A percentile compares a stretch with the other conserved stretches of the same genome.
Evolutionary conservation across 2,329 filamentous ascomycete species (phyloP).

Genomic region (Catunica adiposa): DNA sequence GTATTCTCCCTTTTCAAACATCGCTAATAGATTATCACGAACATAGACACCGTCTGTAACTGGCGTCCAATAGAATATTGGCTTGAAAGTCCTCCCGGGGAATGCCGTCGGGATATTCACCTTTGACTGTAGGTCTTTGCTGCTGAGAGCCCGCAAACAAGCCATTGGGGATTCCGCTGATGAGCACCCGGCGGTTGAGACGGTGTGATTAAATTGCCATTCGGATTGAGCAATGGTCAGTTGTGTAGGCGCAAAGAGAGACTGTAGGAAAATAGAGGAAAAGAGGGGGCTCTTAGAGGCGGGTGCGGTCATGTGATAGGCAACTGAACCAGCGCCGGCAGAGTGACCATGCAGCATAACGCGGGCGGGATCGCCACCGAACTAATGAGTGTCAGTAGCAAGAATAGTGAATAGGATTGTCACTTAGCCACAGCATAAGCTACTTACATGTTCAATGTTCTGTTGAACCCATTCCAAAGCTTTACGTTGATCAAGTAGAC

Average conservation of each 20-base stretch:
- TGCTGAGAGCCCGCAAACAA: constrained; percentile 27
- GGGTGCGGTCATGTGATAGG: constrained; percentile 31
- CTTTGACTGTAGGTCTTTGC: constrained; percentile 22
- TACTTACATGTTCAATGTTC: constrained; percentile 33
- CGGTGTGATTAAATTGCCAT: constrained; percentile 29
- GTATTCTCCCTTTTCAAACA: constrained; percentile 26
- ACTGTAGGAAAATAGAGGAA: constrained; percentile 29
- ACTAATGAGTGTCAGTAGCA: constrained; percentile 19
- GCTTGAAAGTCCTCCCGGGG: constrained; percentile 21
- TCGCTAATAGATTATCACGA: constrained; percentile 25
- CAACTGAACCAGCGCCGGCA: constrained; percentile 28
- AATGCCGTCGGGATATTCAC: constrained; percentile 27
- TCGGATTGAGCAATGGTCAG: constrained; percentile 28
- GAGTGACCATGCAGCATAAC: constrained; percentile 29
- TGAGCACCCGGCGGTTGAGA: constrained; percentile 23
- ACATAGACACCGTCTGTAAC: constrained; percentile 33
- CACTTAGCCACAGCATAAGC: neutral
- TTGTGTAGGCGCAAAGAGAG: constrained; percentile 34
- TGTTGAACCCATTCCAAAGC: constrained; percentile 35
- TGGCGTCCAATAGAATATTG: constrained; percentile 35
- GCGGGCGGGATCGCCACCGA: constrained; percentile 29
- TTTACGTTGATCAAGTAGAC: constrained; percentile 31
- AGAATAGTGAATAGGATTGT: neutral
- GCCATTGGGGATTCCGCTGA: constrained; percentile 21
- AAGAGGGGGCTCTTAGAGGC: constrained; percentile 32